Conservation (phyloP, 1,139 yeast species). For the Spathaspora sp. region DNA sequence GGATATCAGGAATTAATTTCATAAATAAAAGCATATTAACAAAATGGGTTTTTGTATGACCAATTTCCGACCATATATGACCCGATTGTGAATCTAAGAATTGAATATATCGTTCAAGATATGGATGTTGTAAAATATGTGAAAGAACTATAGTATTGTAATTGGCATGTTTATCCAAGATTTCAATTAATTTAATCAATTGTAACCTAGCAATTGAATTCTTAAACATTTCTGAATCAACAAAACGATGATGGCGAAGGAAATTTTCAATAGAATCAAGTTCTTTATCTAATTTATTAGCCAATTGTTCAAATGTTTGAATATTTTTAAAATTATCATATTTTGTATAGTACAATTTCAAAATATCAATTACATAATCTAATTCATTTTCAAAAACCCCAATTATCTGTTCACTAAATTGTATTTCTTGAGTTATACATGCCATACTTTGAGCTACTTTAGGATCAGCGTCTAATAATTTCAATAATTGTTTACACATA, state of each 20-base stretch:
- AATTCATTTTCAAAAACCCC: slow-evolving; percentile 4
- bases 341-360: neutral
- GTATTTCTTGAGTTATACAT: neutral
- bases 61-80: neutral
- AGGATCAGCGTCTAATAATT: slow-evolving; percentile 2
- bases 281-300: neutral
- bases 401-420: slow-evolving; percentile 1
- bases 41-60: slow-evolving; percentile 1
- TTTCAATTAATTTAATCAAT: neutral
- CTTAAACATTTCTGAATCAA: slow-evolving; percentile 1
- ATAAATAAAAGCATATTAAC: slow-evolving; percentile 3
- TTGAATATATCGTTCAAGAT: slow-evolving; percentile 3
- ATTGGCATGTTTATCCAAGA: neutral
- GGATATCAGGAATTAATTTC: neutral
- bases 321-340: slow-evolving; percentile 1
- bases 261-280: neutral
- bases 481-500: slow-evolving; percentile 2
- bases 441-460: neutral
- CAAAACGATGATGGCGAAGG: neutral
- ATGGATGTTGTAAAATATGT: slow-evolving; percentile 2
- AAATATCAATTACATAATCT: slow-evolving; percentile 4
- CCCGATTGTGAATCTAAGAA: slow-evolving; percentile 3
- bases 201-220: neutral
- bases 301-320: slow-evolving; percentile 2
- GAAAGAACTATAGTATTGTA: neutral